Conservation (phyloP, 2,329 filamentous ascomycete genomes). For the Penicillium sp. region DNA sequence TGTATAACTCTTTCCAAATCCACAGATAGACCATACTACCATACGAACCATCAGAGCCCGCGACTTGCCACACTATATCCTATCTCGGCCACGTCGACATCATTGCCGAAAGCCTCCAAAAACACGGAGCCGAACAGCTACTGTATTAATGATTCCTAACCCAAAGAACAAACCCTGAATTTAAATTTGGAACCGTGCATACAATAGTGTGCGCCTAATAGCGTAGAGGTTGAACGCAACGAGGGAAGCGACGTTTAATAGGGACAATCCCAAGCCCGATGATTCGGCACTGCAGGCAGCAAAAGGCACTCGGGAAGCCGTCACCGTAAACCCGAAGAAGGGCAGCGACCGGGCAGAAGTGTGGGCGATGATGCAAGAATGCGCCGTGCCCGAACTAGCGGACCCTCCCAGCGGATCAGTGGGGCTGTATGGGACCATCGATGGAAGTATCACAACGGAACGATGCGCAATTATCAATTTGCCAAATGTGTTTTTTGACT, state of each 20-base stretch:
- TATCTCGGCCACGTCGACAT: neutral
- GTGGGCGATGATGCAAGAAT: constrained; percentile 21
- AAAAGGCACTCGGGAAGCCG: constrained; percentile 12
- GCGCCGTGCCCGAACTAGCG: constrained; percentile 17
- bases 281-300: neutral
- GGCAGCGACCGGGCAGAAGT: neutral
- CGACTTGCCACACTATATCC: neutral
- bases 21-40: neutral
- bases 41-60: too few relatives aligned
- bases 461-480: neutral
- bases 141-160: neutral
- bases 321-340: constrained; percentile 14
- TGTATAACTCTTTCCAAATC: neutral
- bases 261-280: neutral
- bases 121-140: neutral
- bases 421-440: constrained; percentile 2
- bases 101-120: neutral
- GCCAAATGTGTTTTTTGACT: neutral
- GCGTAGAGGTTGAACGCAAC: neutral
- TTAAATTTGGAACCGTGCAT: neutral
- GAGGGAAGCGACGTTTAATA: neutral
- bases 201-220: neutral
- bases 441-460: neutral
- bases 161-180: neutral
- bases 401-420: constrained; percentile 14